These are phyloP conservation scores for Acanthamoeba comandoni DNA, from an alignment of 208 protist species.

Conservation along the genomic window DNA sequence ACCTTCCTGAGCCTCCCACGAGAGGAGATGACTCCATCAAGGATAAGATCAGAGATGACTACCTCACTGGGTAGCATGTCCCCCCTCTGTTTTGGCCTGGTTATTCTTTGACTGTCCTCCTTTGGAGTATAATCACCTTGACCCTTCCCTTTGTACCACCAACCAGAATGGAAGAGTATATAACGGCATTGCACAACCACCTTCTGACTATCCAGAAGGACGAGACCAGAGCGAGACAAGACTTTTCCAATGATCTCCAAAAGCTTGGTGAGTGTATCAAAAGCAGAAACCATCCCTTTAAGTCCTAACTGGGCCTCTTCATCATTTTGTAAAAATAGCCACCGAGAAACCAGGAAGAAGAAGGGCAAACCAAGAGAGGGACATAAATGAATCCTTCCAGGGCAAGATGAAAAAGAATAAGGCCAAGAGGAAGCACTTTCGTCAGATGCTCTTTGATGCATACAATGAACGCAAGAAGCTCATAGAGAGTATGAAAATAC, in stretches of 20 bases:
- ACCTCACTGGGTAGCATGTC: not conserved
- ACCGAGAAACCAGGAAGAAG: constrained; percentile 31
- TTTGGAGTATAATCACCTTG: not conserved
- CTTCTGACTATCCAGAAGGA: constrained; percentile 49
- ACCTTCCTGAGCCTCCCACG: constrained; percentile 23
- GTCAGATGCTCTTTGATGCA: constrained; percentile 56
- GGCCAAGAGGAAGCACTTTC: constrained; percentile 51
- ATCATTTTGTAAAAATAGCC: too few species aligned
- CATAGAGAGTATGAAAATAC: constrained; percentile 51
- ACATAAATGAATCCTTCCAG: constrained; percentile 20
- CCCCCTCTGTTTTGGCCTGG: not conserved
- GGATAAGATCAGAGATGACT: constrained; percentile 27
- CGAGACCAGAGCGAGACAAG: constrained; percentile 11
- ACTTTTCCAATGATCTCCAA: constrained; percentile 12
- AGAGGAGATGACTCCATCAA: constrained; percentile 33
- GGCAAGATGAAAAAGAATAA: constrained; percentile 56
- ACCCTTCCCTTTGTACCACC: not conserved
- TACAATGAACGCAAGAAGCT: constrained; percentile 63
- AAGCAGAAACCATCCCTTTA: too few species aligned
- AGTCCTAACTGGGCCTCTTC: too few species aligned
- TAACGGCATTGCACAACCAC: constrained; percentile 17
- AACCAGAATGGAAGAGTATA: constrained; percentile 40
- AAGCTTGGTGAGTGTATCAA: too few species aligned
- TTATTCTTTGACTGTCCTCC: not conserved
- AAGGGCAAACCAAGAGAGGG: constrained; percentile 4